These are phyloP conservation scores for Pelargonium cotyledonis DNA, from an alignment of 441 rosid genomes.

Conservation along the genomic window DNA sequence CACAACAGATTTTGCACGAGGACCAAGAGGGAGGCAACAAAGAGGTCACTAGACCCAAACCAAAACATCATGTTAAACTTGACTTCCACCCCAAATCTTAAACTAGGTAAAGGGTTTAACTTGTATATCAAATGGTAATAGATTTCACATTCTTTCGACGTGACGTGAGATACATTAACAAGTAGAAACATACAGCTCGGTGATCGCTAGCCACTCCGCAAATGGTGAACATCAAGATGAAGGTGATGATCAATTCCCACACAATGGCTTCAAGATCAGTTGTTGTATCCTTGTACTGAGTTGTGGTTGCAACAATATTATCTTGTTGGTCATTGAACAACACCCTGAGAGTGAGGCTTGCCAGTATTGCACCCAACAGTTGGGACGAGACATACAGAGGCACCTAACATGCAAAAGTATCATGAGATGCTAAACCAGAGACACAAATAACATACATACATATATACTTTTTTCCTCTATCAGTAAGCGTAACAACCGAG, in stretches of 20 bases:
- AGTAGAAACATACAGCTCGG: constrained; percentile 36
- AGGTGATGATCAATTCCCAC: constrained; percentile 42
- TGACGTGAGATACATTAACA: too few species aligned
- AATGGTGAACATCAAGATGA: constrained; percentile 38
- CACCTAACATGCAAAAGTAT: constrained; percentile 20
- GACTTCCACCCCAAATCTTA: too few species aligned
- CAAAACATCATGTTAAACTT: too few species aligned
- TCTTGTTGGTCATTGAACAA: constrained; percentile 24
- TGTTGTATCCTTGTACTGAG: constrained; percentile 36
- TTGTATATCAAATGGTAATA: too few species aligned
- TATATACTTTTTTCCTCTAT: neutral
- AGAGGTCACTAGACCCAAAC: too few species aligned
- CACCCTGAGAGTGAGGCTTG: constrained; percentile 33
- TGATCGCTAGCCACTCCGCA: constrained; percentile 39
- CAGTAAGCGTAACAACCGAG: neutral
- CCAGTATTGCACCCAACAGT: constrained; percentile 38
- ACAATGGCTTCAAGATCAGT: constrained; percentile 43
- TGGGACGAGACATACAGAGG: constrained; percentile 40
- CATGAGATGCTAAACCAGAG: neutral
- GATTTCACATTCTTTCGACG: neutral
- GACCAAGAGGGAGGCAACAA: too few species aligned
- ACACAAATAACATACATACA: neutral
- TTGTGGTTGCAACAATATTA: constrained; percentile 21
- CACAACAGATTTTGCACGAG: too few species aligned
- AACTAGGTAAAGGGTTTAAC: too few species aligned